Base-by-base conservation (phyloP, 129 eudicot genomes). In the Escallonia herrerae region DNA sequence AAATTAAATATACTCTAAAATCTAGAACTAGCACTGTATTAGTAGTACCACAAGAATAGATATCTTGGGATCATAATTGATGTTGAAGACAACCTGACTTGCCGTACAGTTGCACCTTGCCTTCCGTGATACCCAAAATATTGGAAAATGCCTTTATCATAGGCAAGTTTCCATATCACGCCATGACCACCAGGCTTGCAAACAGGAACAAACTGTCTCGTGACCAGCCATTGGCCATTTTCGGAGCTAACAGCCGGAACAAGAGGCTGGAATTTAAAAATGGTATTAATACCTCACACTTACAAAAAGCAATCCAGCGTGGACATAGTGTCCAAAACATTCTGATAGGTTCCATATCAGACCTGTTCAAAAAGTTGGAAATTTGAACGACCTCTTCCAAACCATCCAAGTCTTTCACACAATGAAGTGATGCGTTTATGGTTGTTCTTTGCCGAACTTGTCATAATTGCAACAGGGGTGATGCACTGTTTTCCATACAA, bases 171-270 rank as follows among this genome's bases (percentile, higher is more conserved):
- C 99, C 99, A 93, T 75, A 93, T 93, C 73, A 86, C 99, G 58
- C 99, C 99, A 79, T 93, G 99, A 74, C 99, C 99, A 46, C 99
- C 99, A 69, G 99, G 99, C 78, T 88, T 93, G 76, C 99, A 89
- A 50, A 93, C 87, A 72, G 99, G 99, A 74, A 73, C 55, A 66
- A 86, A 86, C 72, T 81, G 89, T 56, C 95, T 82, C 46, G 77
- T 69, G 37, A 84, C 84, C 67, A 93, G 56, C 99, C 99, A 93
- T 56, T 80, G 81, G 50, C 99, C 99, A 82, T 93, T 95, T 82
- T 82, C 90, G 56, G 99, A 93, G 47, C 87, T 79, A 67, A 93
- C 81, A 72, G 96, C 93, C 7, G 99, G 99, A 71, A 93, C 99
- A 60, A 93, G 96, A 74, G 99, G 99, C 99, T 93, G 86, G 77